Evolutionary conservation across 2,329 filamentous ascomycete genomes (phyloP), one percentile per base, ranked within the genome.

Genomic region (Alternaria solani): DNA sequence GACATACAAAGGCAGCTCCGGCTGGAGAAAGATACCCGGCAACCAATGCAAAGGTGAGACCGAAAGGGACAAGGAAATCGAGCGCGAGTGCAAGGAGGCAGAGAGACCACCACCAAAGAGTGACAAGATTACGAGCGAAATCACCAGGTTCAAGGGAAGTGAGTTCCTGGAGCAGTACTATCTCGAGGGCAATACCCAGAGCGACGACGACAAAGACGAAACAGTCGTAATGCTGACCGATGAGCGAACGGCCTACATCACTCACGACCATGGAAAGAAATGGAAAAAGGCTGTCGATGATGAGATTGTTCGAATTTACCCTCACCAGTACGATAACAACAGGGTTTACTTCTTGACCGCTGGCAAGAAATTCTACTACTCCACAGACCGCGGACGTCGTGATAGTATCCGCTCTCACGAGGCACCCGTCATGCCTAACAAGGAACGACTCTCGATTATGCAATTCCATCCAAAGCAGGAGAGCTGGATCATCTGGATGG

Each of bases 401-500:
- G 82, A 88, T 41, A 89, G 83, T 64, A 91, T 95, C 68, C 87
- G 91, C 75, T 84, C 82, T 49, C 96, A 97, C 78, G 79, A 91
- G 59, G 88, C 90, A 3, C 91, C 90, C 1, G 83, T 86, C 42
- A 85, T 86, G 65, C 84, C 85, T n/a, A 85, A 84, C 78, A 78
- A 71, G 18, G 73, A 81, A 7, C 73, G 73, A 6, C 68, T 83
- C 5, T 85, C 87, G 18, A 84, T 93, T 42, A 78, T 92, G 68
- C 83, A 85, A 36, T 99, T 99, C 81, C 95, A 99, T 71, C 91
- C 93, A 1, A 88, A 90, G 67, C 87, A 91, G 75, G 69, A 71
- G 12, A 91, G 97, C 71, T 97, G 93, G 93, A 83, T 98, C 43
- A 91, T 99, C 62, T 98, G 94, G 93, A 88, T 91, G 49, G 94